phyloP scores from a whole-genome alignment of 805 yeast species.

The Zygosaccharomyces kombuchaensis region DNA sequence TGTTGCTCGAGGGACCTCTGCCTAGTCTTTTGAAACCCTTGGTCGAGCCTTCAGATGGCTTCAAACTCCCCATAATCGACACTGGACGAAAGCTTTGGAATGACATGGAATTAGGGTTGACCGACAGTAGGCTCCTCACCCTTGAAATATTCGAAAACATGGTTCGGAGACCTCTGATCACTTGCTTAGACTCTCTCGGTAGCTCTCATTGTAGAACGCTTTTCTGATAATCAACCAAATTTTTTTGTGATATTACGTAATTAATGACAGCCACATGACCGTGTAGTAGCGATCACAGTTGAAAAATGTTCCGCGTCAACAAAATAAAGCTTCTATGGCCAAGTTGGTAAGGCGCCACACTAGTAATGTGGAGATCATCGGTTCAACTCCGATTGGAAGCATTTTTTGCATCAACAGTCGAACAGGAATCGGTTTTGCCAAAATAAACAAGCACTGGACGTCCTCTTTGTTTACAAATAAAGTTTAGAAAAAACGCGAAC shows the following conservation, averaged over 20 bases:
- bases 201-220: background rate
- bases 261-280: background rate
- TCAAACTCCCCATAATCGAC: constrained; percentile 50
- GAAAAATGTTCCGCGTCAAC: too few relatives aligned
- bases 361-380: constrained; percentile 85
- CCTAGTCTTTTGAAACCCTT: constrained; percentile 70
- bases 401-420: constrained; percentile 35
- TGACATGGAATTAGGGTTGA: background rate
- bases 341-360: constrained; percentile 85
- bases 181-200: background rate
- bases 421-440: too few relatives aligned
- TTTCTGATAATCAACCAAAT: background rate
- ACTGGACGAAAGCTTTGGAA: constrained; percentile 31
- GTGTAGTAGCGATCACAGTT: too few relatives aligned
- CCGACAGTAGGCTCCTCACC: background rate
- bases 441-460: background rate
- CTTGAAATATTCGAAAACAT: constrained; percentile 1
- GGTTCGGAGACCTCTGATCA: background rate
- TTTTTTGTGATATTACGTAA: background rate
- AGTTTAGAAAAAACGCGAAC: background rate
- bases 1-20: constrained; percentile 91
- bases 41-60: constrained; percentile 61
- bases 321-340: constrained; percentile 48
- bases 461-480: background rate
- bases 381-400: constrained; percentile 73